Percentiles rank a stretch among this genome's conserved stretches.
These are phyloP conservation scores for Hortiboletus rubellus DNA, from an alignment of 1,284 basidiomycete species.

Conservation along the genomic window DNA sequence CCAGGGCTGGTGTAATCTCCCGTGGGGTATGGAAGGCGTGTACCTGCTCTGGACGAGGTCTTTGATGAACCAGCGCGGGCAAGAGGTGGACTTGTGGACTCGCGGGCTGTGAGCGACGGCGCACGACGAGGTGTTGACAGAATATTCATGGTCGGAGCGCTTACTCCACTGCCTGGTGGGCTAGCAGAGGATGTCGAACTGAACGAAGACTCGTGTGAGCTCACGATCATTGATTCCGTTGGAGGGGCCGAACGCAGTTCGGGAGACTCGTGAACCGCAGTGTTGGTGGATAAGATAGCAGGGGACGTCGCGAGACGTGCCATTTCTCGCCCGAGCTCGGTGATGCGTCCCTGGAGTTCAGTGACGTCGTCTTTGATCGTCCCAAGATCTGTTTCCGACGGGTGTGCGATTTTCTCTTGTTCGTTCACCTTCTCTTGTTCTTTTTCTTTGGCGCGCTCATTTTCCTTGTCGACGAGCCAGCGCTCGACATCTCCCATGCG, in stretches of 20 bases:
- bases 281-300: constrained; percentile 52
- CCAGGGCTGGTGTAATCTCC: constrained; percentile 73
- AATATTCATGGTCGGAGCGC: constrained; percentile 16
- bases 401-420: constrained; percentile 3
- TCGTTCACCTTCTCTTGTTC: constrained; percentile 21
- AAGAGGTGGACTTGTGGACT: constrained; percentile 66
- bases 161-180: constrained; percentile 17
- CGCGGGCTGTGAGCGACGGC: constrained; percentile 47
- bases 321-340: constrained; percentile 74
- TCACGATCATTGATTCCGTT: constrained; percentile 41
- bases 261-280: constrained; percentile 48
- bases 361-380: constrained; percentile 64
- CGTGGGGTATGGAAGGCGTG: constrained; percentile 73
- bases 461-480: constrained; percentile 78
- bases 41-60: constrained; percentile 39
- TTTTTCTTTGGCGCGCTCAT: constrained; percentile 39
- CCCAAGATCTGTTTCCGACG: constrained; percentile 34
- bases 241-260: constrained; percentile 42
- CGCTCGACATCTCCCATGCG: constrained; percentile 82
- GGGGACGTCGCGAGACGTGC: constrained; percentile 64
- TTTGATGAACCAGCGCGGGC: constrained; percentile 34
- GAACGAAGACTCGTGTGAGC: constrained; percentile 26
- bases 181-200: constrained; percentile 25
- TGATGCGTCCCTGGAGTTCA: constrained; percentile 70
- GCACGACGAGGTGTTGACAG: constrained; percentile 38